Percentiles rank a stretch among this genome's conserved stretches.
Evolutionary conservation across 2,329 filamentous ascomycete genomes (phyloP).

Genomic region (Dactylonectria estremocensis): DNA sequence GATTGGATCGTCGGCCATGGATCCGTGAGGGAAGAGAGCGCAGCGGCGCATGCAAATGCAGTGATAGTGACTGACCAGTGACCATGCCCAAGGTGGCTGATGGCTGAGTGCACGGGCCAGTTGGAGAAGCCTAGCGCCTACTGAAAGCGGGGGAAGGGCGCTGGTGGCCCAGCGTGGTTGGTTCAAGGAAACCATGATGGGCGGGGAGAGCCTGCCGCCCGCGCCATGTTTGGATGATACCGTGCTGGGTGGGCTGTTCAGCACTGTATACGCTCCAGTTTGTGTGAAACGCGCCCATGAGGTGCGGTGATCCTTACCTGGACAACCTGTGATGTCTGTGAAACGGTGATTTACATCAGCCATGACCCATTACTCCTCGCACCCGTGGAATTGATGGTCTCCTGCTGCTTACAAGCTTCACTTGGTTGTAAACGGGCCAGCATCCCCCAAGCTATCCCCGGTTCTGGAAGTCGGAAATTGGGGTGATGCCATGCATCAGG

Average conservation of each 20-base stretch:
- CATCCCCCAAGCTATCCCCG: neutral
- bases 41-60: constrained; percentile 38
- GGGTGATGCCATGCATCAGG: constrained; percentile 28
- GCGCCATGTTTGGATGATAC: constrained; percentile 34
- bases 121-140: constrained; percentile 25
- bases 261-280: constrained; percentile 4
- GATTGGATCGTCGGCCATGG: constrained; percentile 32
- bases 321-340: neutral
- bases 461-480: neutral
- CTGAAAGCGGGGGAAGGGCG: constrained; percentile 43
- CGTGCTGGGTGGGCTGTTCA: constrained; percentile 17
- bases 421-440: neutral
- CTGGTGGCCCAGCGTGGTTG: constrained; percentile 31
- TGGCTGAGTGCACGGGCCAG: constrained; percentile 39
- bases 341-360: neutral
- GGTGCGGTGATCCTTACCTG: neutral
- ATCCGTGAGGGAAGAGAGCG: constrained; percentile 33
- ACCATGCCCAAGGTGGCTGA: constrained; percentile 33
- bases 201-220: constrained; percentile 38
- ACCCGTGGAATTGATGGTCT: neutral
- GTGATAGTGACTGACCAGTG: constrained; percentile 44
- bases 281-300: neutral
- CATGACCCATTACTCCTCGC: neutral
- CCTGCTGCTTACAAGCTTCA: neutral
- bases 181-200: constrained; percentile 32